Base-by-base conservation (phyloP, 2,329 filamentous ascomycete genomes). In the Fusarium miscanthi region DNA sequence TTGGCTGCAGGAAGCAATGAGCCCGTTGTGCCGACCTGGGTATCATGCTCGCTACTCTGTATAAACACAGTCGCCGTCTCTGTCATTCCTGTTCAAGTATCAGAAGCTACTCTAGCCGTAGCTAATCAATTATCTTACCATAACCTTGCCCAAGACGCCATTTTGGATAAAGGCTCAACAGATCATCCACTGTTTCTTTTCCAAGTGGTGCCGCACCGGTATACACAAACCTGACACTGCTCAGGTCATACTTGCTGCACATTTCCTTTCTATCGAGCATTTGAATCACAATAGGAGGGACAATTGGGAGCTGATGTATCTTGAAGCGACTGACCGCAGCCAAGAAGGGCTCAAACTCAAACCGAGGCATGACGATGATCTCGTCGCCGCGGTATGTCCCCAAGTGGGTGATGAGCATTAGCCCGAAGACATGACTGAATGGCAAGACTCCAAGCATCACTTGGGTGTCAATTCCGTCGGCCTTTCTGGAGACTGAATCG, bases 361-460 rank as follows among this genome's bases (percentile, higher is more conserved):
- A 96, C 72, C 92, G 94, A 38, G 88, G 90, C 38, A 96, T 84
- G 5, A 95, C 87, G 48, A 96, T 86, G 10, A 92, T 85, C 61
- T 90, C 89, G 73, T 96, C 93, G 13, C 94, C 94, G 23, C 91
- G 88, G 77, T 90, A 95, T 4, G 89, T 85, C 16, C 86, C 86
- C 0, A 86, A 78, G 77, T 94, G 92, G 40, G 89, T 90, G 63
- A 94, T 89, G 14, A 94, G 88, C 12, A 94, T 89, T 21, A 96
- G 83, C 5, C 89, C 90, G 78, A 95, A 96, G 66, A 96, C 96
- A 76, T 97, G 94, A 70, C 92, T 94, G 77, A 94, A 90, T 0
- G 93, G 93, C 0, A 95, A 84, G 8, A 95, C 83, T 6, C 92
- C 93, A 0, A 95, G 85, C 7, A 81, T 83, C 14, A 87, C 80